These are phyloP conservation scores for Beta lomatogona DNA, from an alignment of 179 eudicot species.

Conservation along the genomic window DNA sequence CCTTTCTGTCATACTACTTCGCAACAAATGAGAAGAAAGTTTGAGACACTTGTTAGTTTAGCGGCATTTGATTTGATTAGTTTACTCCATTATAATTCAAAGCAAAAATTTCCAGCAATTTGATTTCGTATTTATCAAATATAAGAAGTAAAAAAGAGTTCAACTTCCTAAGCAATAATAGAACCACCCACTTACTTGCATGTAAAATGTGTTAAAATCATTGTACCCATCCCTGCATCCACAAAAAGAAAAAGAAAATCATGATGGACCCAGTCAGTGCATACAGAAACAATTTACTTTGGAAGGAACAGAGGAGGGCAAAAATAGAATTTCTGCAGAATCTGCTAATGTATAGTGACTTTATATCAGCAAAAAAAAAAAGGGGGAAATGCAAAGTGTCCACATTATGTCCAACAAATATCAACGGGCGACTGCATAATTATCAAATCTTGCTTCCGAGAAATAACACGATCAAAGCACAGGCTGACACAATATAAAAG, in stretches of 20 bases:
- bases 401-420: neutral
- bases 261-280: slow-evolving; percentile 10
- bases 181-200: slow-evolving; percentile 75
- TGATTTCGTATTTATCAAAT: neutral
- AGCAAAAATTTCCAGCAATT: neutral
- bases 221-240: slow-evolving; percentile 98
- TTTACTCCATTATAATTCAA: neutral
- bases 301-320: too few species aligned
- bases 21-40: neutral
- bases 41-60: neutral
- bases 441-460: neutral
- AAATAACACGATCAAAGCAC: neutral
- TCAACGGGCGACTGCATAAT: neutral
- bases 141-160: neutral
- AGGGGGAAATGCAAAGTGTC: neutral
- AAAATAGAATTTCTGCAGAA: neutral
- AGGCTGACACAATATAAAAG: neutral
- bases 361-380: neutral
- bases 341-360: neutral
- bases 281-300: neutral
- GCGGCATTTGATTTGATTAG: neutral
- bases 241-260: slow-evolving; percentile 20
- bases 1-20: neutral
- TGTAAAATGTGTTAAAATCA: slow-evolving; percentile 97
- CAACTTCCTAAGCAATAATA: neutral